Evolutionary conservation across 768 basidiomycete species (phyloP), one percentile per base, ranked within the genome.

Genomic region (Panaeolus cyanescens): DNA sequence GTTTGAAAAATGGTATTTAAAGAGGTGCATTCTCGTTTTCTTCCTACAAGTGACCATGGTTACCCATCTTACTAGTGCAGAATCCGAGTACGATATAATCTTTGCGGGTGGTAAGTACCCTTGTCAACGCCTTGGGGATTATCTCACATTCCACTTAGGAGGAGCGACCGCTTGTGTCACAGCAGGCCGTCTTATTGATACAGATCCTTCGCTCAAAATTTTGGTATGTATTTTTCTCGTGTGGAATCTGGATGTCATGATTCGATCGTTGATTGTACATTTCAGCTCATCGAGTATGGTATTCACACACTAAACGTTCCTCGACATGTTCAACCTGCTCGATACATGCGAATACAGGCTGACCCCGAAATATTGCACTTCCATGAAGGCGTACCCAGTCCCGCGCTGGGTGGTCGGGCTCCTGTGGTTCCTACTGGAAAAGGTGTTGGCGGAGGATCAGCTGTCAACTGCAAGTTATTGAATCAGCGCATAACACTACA

Each of bases 401-500:
- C 81, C 15, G 71, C 79, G 2, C 59, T 82, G 31, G 76, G 68
- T 15, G 83, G 82, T 5, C 84, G 89, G 2, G 64, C 74, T 1
- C 63, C 74, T 1, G 40, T 83, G 30, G 77, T 86, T 4, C 76
- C 79, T 0, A 69, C 71, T 28, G 88, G 83, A 0, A 76, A 81
- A 56, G 81, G 79, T 37, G 68, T 91, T 3, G 88, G 89, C 3
- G 89, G 89, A 6, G 88, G 88, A 0, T 87, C 86, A 0, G 75
- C 77, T 59, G 80, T 89, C 20, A 90, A 89, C 64, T 85, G 87
- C 86, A 56, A 57, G 80, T 70, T 2, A 22, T 25, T 0, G 32
- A 34, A 32, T 8, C n/a, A n/a, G n/a, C n/a, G n/a, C n/a, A n/a
- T n/a, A n/a, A n/a, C n/a, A n/a, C n/a, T n/a, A n/a, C n/a, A n/a